phyloP scores from a whole-genome alignment of 495 filamentous ascomycete species.

The Xylaria nigripes region DNA sequence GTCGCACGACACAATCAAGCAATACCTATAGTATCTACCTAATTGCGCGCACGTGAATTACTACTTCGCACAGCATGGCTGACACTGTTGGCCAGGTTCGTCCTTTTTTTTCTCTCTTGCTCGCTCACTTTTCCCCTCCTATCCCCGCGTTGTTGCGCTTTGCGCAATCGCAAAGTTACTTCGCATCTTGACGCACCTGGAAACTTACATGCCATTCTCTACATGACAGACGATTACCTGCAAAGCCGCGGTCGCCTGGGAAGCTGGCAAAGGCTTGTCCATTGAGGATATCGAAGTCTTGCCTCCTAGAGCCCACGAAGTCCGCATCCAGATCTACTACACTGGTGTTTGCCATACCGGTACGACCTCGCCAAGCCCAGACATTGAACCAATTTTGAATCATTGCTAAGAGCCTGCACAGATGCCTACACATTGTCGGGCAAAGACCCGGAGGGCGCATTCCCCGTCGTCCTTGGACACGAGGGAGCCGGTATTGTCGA shows the following conservation, averaged over 20 bases:
- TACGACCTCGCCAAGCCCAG: constrained; percentile 33
- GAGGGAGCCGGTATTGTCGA: constrained; percentile 97
- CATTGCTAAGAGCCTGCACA: constrained; percentile 26
- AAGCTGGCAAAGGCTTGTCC: constrained; percentile 76
- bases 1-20: too few relatives aligned
- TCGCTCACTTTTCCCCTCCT: background rate
- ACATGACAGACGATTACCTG: constrained; percentile 41
- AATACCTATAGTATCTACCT: too few relatives aligned
- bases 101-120: background rate
- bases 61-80: constrained; percentile 29
- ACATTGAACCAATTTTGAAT: constrained; percentile 19
- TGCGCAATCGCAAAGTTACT: background rate
- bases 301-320: constrained; percentile 88
- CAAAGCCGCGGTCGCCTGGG: constrained; percentile 95
- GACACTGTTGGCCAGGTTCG: constrained; percentile 43
- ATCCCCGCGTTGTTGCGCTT: constrained; percentile 19
- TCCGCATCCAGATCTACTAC: constrained; percentile 92
- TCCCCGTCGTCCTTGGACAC: constrained; percentile 92
- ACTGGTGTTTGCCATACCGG: constrained; percentile 98
- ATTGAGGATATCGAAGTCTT: constrained; percentile 89
- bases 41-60: background rate
- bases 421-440: constrained; percentile 98
- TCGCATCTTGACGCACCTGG: background rate
- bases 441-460: constrained; percentile 96
- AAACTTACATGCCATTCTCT: background rate